Percentiles rank a stretch among this genome's conserved stretches.
Evolutionary conservation across 2,329 filamentous ascomycete genomes (phyloP).

Genomic region (Alternaria longipes): DNA sequence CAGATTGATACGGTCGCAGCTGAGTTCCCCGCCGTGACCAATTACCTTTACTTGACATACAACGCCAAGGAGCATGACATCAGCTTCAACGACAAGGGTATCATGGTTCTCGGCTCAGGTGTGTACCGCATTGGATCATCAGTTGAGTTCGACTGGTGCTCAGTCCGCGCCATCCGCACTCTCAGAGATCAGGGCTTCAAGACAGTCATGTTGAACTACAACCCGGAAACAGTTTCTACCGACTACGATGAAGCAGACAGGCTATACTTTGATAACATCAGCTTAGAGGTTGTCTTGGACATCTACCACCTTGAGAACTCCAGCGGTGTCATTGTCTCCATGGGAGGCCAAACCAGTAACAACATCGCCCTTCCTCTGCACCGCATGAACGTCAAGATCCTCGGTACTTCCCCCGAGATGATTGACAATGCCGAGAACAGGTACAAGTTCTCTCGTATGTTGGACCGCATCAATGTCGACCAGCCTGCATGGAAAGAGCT

Average conservation of each 20-base stretch:
- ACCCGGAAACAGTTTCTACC: constrained; percentile 83
- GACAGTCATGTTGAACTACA: constrained; percentile 88
- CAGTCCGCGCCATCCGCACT: constrained; percentile 91
- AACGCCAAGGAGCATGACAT: constrained; percentile 89
- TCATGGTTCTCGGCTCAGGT: constrained; percentile 96
- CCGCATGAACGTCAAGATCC: constrained; percentile 87
- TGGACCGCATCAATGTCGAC: constrained; percentile 92
- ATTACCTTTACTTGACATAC: constrained; percentile 97
- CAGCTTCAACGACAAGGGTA: constrained; percentile 83
- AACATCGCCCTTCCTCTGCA: constrained; percentile 93
- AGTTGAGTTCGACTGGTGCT: constrained; percentile 99
- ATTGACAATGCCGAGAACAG: constrained; percentile 97
- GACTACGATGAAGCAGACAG: constrained; percentile 96
- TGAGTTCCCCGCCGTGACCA: constrained; percentile 93
- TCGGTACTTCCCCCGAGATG: constrained; percentile 98
- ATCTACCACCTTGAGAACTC: constrained; percentile 90
- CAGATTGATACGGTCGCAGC: constrained; percentile 98
- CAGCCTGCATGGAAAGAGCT: constrained; percentile 98
- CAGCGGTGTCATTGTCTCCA: constrained; percentile 87
- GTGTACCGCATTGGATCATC: constrained; percentile 98
- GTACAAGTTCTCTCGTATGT: constrained; percentile 98
- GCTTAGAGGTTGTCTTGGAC: constrained; percentile 86
- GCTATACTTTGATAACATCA: constrained; percentile 97
- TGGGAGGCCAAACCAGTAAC: constrained; percentile 98
- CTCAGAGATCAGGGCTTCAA: constrained; percentile 85